Evolutionary conservation across 352 stramenopile species (phyloP).

Genomic region (Phytopythium aichiense): DNA sequence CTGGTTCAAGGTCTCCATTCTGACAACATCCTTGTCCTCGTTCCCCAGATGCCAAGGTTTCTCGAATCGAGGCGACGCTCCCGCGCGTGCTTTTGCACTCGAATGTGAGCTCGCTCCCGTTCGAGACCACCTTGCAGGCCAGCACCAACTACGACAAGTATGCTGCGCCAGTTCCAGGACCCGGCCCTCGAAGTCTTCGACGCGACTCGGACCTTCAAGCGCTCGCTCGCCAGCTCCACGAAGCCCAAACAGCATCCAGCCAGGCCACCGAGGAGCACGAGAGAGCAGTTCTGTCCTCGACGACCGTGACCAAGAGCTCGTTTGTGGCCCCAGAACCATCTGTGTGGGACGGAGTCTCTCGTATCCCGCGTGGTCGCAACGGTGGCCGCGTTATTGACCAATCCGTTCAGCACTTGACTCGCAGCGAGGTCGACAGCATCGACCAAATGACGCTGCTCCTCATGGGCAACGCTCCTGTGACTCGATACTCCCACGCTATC

Average conservation of each 20-base stretch:
- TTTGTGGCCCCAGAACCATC: conserved; percentile 32
- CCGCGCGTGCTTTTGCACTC: conserved; percentile 48
- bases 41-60: conserved; percentile 33
- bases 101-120: conserved; percentile 17
- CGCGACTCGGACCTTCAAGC: conserved; percentile 41
- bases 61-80: conserved; percentile 39
- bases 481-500: conserved; percentile 67
- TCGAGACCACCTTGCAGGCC: conserved; percentile 59
- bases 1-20: background rate
- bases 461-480: conserved; percentile 38
- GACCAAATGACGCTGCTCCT: conserved; percentile 64
- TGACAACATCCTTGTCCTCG: background rate
- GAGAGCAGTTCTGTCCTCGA: conserved; percentile 11
- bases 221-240: conserved; percentile 31
- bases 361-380: conserved; percentile 53
- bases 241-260: conserved; percentile 25
- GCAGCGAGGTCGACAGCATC: conserved; percentile 67
- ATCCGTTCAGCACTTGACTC: conserved; percentile 54
- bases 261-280: conserved; percentile 22
- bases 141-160: conserved; percentile 44
- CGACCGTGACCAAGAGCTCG: conserved; percentile 31
- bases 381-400: conserved; percentile 44
- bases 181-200: conserved; percentile 37
- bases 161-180: conserved; percentile 18
- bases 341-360: conserved; percentile 22